Evolutionary conservation across 2,329 filamentous ascomycete genomes (phyloP).

Genomic region (Leptographium lundbergii): DNA sequence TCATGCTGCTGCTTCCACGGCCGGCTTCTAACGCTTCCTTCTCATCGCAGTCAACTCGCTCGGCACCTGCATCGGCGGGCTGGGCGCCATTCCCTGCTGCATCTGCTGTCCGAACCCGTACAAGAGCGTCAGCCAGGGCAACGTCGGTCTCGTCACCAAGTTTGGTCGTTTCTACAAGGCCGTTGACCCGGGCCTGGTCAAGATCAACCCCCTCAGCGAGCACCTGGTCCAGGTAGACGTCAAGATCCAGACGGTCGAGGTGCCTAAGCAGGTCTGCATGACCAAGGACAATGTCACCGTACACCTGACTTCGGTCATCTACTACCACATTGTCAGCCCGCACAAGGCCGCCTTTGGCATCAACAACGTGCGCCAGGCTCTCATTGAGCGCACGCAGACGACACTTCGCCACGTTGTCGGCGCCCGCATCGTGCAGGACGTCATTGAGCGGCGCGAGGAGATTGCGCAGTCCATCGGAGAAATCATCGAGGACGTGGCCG

Average conservation of each 20-base stretch:
- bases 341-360: slow-evolving; percentile 98
- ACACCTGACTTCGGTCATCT: slow-evolving; percentile 90
- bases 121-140: slow-evolving; percentile 83
- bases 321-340: slow-evolving; percentile 92
- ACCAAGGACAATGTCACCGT: slow-evolving; percentile 98
- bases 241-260: slow-evolving; percentile 98
- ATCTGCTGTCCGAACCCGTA: slow-evolving; percentile 89
- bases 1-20: background rate
- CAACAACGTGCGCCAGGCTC: slow-evolving; percentile 85
- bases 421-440: slow-evolving; percentile 88
- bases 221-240: slow-evolving; percentile 85
- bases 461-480: slow-evolving; percentile 89
- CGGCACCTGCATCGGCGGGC: slow-evolving; percentile 60
- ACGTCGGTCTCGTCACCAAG: slow-evolving; percentile 89
- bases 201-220: slow-evolving; percentile 93
- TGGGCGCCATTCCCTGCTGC: slow-evolving; percentile 85
- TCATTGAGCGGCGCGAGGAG: slow-evolving; percentile 96
- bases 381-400: slow-evolving; percentile 94
- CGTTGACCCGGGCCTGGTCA: slow-evolving; percentile 91
- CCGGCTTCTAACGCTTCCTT: background rate
- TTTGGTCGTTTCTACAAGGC: slow-evolving; percentile 92
- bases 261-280: slow-evolving; percentile 95
- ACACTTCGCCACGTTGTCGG: slow-evolving; percentile 89
- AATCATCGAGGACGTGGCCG: slow-evolving; percentile 92
- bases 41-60: slow-evolving; percentile 31